These are phyloP conservation scores for Rhizophora mangle DNA, from an alignment of 345 rosid species.

Conservation along the genomic window DNA sequence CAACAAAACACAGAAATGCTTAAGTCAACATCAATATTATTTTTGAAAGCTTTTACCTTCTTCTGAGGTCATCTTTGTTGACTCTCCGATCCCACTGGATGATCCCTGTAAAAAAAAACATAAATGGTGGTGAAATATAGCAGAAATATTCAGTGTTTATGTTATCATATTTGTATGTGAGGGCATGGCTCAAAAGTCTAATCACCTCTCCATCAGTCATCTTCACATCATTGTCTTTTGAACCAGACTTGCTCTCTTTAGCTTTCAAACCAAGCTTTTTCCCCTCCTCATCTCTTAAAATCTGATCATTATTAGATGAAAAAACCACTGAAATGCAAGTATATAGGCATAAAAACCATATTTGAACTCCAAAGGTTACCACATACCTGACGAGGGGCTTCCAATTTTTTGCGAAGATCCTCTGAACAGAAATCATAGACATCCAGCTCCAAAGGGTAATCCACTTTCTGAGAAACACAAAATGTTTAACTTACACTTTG, in stretches of 20 bases:
- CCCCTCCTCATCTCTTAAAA: constrained; percentile 84
- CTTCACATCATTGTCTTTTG: constrained; percentile 65
- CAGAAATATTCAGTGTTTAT: constrained; percentile 1
- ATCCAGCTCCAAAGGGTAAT: constrained; percentile 94
- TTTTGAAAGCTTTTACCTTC: constrained; percentile 48
- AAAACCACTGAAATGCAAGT: constrained; percentile 1
- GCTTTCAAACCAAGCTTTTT: constrained; percentile 73
- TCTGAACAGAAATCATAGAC: constrained; percentile 83
- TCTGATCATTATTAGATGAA: constrained; percentile 30
- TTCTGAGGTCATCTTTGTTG: constrained; percentile 45
- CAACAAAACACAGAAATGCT: background rate
- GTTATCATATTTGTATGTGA: background rate
- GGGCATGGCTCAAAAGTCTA: constrained; percentile 1
- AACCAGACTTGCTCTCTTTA: constrained; percentile 46
- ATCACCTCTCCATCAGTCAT: constrained; percentile 79
- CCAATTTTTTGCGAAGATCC: constrained; percentile 69
- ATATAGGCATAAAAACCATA: background rate
- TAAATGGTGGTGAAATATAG: background rate
- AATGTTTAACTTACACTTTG: background rate
- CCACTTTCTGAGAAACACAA: constrained; percentile 73
- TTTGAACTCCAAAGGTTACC: constrained; percentile 5
- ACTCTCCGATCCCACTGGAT: constrained; percentile 55
- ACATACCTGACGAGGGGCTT: constrained; percentile 86
- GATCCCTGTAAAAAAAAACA: constrained; percentile 49
- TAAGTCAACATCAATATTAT: background rate